Conservation (phyloP, 306 rosid species). For the Citrullus mucosospermus region DNA sequence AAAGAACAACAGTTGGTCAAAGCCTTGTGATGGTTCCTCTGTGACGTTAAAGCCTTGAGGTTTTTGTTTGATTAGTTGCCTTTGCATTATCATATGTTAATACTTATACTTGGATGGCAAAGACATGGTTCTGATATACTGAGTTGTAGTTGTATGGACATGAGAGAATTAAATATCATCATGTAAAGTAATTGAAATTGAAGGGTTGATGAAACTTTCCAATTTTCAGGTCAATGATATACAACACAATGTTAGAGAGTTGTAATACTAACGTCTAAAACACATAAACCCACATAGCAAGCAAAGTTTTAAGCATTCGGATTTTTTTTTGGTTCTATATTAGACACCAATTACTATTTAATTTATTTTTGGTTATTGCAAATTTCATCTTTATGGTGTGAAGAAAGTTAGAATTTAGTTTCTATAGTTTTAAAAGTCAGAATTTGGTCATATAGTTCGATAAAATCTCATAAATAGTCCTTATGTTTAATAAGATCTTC, state of each 20-base stretch:
- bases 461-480: too few relatives aligned
- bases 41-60: neutral
- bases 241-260: neutral
- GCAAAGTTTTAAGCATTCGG: too few relatives aligned
- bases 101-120: neutral
- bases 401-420: too few relatives aligned
- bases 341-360: too few relatives aligned
- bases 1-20: neutral
- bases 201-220: neutral
- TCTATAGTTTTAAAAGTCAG: too few relatives aligned
- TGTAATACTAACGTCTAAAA: neutral
- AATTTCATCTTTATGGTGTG: too few relatives aligned
- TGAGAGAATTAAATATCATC: neutral
- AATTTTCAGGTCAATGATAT: neutral
- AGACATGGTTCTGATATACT: neutral
- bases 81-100: neutral
- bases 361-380: too few relatives aligned
- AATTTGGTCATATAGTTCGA: too few relatives aligned
- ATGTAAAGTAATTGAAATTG: neutral
- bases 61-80: neutral
- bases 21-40: neutral
- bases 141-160: neutral
- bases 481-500: too few relatives aligned
- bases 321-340: too few relatives aligned
- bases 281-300: too few relatives aligned